Base-by-base conservation (phyloP, 2,329 filamentous ascomycete species). In the Xylaria sp. region DNA sequence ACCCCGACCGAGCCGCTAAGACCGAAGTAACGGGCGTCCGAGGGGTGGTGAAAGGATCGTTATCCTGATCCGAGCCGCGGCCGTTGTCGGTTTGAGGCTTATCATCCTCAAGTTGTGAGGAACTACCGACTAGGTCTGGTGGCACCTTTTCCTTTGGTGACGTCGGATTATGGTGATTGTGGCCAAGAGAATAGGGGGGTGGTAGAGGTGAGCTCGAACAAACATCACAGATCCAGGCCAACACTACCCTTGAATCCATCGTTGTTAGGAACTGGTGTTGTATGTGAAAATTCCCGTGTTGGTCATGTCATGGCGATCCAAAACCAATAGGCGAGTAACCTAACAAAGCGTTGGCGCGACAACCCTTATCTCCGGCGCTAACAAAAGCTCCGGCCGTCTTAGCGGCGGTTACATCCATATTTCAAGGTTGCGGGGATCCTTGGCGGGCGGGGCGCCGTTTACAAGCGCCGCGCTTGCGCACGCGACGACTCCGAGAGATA, bases 161-260 rank as follows among this genome's bases (percentile, higher is more conserved):
- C 17, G 37, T 53, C 33, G 21, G 29, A 11, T 33, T 33, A 35
- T 41, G 49, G 41, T 41, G 49, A 15, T 27, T 40, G 49, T 21
- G 49, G 21, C 35, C 13, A 29, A 21, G 25, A 43, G 38, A 54
- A 46, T 35, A 33, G 9, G 27, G 40, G 23, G 31, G 52, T 41
- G 35, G 27, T 33, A 25, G 27, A 23, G 41, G 52, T 35, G 52
- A 54, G 40, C 52, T 54, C 27, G 52, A 54, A 37, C 31, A 54
- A 31, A 54, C 52, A 27, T 44, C 52, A 21, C 4, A 23, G 25
- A 54, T 9, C 52, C 52, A 54, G 17, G 38, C 38, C 25, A 35
- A 37, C 17, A 54, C 38, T 46, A n/a, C 21, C n/a, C 10, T 54
- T 27, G 40, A 33, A 43, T 54, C 52, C 51, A 54, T 54, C 38